Conservation (phyloP, 768 basidiomycete genomes). For the Serendipita sp. region DNA sequence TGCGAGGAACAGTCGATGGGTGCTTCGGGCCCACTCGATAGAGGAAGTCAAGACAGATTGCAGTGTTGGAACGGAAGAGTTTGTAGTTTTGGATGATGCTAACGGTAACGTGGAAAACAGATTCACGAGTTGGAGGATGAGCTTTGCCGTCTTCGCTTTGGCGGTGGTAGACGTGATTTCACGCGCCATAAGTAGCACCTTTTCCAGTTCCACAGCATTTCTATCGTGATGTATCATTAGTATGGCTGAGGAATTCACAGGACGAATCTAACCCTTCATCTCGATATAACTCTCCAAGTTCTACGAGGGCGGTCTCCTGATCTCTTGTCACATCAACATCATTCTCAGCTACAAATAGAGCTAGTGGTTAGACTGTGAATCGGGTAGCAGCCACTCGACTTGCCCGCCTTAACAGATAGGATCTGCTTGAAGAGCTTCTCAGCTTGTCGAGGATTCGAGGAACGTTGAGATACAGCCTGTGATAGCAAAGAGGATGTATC, state of each 20-base stretch:
- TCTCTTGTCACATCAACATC: slow-evolving; percentile 39
- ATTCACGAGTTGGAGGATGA: slow-evolving; percentile 84
- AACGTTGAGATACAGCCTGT: slow-evolving; percentile 35
- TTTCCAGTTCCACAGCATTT: slow-evolving; percentile 69
- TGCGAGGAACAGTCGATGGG: slow-evolving; percentile 3
- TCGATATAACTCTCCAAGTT: slow-evolving; percentile 72
- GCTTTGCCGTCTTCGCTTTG: slow-evolving; percentile 92
- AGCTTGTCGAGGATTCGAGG: slow-evolving; percentile 39
- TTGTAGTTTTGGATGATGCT: background rate
- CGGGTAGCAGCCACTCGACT: slow-evolving; percentile 9
- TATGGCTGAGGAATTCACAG: background rate
- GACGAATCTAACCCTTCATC: slow-evolving; percentile 51
- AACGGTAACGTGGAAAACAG: slow-evolving; percentile 43
- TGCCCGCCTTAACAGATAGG: slow-evolving; percentile 24
- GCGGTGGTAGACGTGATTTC: slow-evolving; percentile 72
- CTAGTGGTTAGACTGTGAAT: slow-evolving; percentile 2
- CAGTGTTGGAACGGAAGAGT: slow-evolving; percentile 21
- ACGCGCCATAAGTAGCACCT: slow-evolving; percentile 69
- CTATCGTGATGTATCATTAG: slow-evolving; percentile 23
- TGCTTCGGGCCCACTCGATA: slow-evolving; percentile 1
- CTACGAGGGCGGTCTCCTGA: slow-evolving; percentile 72
- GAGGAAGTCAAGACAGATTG: background rate
- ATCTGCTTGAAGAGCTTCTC: slow-evolving; percentile 64
- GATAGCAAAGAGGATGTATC: slow-evolving; percentile 25
- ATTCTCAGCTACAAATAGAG: slow-evolving; percentile 18